phyloP scores from a whole-genome alignment of 352 stramenopile species.

The Pythium dissimile region DNA sequence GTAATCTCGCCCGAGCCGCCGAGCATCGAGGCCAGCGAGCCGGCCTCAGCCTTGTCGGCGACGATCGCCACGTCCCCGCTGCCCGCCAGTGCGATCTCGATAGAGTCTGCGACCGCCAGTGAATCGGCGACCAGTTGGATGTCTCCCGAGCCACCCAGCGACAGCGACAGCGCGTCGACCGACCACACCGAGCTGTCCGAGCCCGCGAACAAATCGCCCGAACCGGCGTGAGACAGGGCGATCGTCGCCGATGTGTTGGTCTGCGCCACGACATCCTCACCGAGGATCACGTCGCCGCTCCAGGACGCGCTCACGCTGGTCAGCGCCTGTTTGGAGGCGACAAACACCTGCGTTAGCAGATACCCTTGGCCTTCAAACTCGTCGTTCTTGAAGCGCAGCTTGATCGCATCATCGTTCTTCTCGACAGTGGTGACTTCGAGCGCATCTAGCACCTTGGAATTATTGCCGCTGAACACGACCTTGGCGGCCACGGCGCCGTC shows the following conservation, averaged over 20 bases:
- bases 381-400: constrained; percentile 15
- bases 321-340: constrained; percentile 25
- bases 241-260: constrained; percentile 4
- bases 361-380: constrained; percentile 24
- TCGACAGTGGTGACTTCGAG: constrained; percentile 21
- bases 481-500: constrained; percentile 17
- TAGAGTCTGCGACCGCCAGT: constrained; percentile 4
- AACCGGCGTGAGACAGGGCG: constrained; percentile 1
- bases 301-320: constrained; percentile 3
- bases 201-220: constrained; percentile 13
- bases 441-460: constrained; percentile 20
- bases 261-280: constrained; percentile 21
- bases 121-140: constrained; percentile 17
- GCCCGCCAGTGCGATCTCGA: constrained; percentile 11
- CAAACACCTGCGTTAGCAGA: constrained; percentile 31
- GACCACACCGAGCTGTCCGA: not conserved
- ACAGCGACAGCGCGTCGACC: constrained; percentile 20
- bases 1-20: constrained; percentile 30
- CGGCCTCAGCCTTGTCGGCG: constrained; percentile 18
- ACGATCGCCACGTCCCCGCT: constrained; percentile 27
- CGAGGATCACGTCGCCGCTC: constrained; percentile 29
- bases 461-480: constrained; percentile 29
- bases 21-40: constrained; percentile 13
- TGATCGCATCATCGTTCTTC: constrained; percentile 1
- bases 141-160: constrained; percentile 12